Base-by-base conservation (phyloP, 2,329 filamentous ascomycete species). In the Arthrobotrys sphaeroides region DNA sequence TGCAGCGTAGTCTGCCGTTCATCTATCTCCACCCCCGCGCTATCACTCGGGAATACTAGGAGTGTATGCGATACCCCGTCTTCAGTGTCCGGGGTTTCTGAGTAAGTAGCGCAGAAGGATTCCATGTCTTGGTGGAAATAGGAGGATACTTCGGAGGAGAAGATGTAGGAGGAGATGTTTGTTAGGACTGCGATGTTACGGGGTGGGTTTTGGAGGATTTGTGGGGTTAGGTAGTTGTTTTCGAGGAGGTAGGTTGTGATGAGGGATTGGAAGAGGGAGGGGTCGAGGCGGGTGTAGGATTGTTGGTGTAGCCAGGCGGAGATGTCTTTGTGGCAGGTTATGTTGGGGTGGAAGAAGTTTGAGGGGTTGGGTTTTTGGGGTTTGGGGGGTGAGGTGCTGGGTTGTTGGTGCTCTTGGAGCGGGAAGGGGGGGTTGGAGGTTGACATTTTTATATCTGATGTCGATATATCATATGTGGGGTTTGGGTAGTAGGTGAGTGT, bases 91-190 rank as follows among this genome's bases (percentile, higher is more conserved):
- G 40, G 3, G 9, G 20, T 45, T 28, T 67, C 69, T 0, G 36
- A 61, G 5, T 62, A 12, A 5, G 20, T 16, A 2, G 6, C 28
- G 28, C 51, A 62, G 1, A 62, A 16, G 3, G 13, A 3, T 9
- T 47, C 38, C 36, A 68, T 28, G 13, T 68, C 51, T 9, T 3
- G 1, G 22, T 20, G 22, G 13, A 74, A 18, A 7, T 16, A 24
- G 1, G 43, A n/a, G 5, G 26, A 33, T 5, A 74, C 33, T 0
- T 5, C 6, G 1, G 36, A 10, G 3, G 53, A 31, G 16, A 74
- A 74, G 26, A 68, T 26, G 20, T 62, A 68, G 28, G 43, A 67
- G 38, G 43, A 74, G 0, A 18, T 16, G 22, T 74, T 55, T 1
- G 68, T 22, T 1, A 68, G 13, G 5, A 49, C 45, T 5, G 62